Conservation (phyloP, 148 eudicot species). For the Vaccinium vitisidaea region DNA sequence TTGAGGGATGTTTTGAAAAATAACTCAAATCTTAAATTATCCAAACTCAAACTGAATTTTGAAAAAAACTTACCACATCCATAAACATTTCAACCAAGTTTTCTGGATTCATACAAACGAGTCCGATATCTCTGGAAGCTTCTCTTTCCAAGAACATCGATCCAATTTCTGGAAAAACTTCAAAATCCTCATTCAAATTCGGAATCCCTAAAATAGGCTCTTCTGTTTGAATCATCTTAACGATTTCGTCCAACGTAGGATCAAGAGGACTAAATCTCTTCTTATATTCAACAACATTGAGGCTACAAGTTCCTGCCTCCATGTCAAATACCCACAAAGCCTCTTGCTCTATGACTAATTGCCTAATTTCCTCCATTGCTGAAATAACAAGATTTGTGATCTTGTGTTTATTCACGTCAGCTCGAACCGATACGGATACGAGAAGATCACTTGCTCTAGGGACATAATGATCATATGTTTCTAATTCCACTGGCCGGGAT, state of each 20-base stretch:
- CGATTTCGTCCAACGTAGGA: constrained; percentile 43
- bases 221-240: constrained; percentile 32
- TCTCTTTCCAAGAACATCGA: constrained; percentile 13
- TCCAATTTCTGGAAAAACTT: background rate
- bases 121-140: constrained; percentile 37
- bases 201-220: constrained; percentile 29
- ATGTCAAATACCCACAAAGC: constrained; percentile 54
- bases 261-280: constrained; percentile 45
- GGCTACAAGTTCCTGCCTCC: constrained; percentile 28
- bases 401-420: constrained; percentile 36
- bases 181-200: background rate
- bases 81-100: constrained; percentile 47
- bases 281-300: constrained; percentile 43
- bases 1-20: no score
- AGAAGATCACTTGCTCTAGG: constrained; percentile 47
- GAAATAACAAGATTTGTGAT: constrained; percentile 34
- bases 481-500: background rate
- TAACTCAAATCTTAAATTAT: background rate
- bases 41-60: background rate
- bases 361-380: constrained; percentile 46
- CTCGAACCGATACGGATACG: constrained; percentile 32
- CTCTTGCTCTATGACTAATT: constrained; percentile 42
- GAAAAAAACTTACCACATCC: constrained; percentile 48
- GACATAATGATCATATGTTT: background rate
- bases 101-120: constrained; percentile 32